Base-by-base conservation (phyloP, 345 rosid genomes). In the Camelina neglecta region DNA sequence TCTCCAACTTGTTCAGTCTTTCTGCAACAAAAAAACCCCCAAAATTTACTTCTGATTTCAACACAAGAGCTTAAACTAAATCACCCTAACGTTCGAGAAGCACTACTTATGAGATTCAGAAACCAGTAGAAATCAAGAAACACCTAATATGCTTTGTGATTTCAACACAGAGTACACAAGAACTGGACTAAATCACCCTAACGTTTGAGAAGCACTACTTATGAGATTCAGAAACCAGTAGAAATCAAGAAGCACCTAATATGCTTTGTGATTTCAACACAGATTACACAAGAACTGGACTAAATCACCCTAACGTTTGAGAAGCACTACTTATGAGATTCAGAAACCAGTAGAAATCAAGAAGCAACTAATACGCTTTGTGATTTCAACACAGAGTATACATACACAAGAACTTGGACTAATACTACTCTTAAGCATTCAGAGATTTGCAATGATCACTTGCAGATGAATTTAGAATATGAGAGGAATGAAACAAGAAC, bases 1-100 rank as follows among this genome's bases (percentile, higher is more conserved):
- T 95, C 97, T 23, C 91, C 89, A 10, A 94, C 81, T 84, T 89
- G 98, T 66, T 94, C 98, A 71, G 87, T 88, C 85, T 94, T 94
- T 53, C 77, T 78, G 71, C 71, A 57, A 10, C 12, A 11, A 5
- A 58, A 11, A 5, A 58, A 57, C 26, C 0, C 38, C 6, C 18
- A 8, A 45, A 35, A 29, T 12, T 12, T 29, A 72, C 60, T 74
- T 33, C 8, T 16, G 38, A n/a, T 61, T 10, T 61, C 53, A 45
- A 47, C 51, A 47, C 51, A 47, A 15, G 3, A 39, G 16, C 2
- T 9, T 9, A 2, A 11, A 66, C 2, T 16, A 66, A 16, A 31
- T 57, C 48, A 24, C 41, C 70, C 69, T 65, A 29, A 47, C 23
- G 24, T 31, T 18, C 20, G 13, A 4, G 3, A 5, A 39, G 16